phyloP scores from a whole-genome alignment of 345 rosid genomes.

The Eucalyptus brandiana region DNA sequence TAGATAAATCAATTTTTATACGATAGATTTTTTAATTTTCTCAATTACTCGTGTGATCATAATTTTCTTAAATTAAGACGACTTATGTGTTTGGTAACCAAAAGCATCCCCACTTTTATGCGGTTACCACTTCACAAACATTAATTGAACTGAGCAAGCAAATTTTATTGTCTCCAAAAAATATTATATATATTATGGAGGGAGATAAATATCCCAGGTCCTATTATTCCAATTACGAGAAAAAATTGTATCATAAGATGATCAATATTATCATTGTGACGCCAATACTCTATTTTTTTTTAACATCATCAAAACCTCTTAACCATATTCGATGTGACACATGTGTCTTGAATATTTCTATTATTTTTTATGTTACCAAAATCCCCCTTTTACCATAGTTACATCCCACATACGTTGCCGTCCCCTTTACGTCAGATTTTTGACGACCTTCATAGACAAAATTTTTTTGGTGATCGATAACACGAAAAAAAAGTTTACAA shows the following conservation, averaged over 20 bases:
- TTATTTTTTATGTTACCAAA: not conserved
- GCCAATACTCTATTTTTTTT: not conserved
- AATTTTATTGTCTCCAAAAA: not conserved
- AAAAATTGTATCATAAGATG: not conserved
- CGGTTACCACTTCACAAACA: not conserved
- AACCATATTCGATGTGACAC: rapidly evolving
- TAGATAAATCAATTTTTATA: not conserved
- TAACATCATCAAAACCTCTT: not conserved
- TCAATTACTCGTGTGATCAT: not conserved
- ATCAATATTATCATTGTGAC: not conserved
- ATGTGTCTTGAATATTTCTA: rapidly evolving
- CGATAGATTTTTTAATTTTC: not conserved
- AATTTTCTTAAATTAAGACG: not conserved
- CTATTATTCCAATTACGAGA: not conserved
- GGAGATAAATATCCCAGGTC: too few species aligned
- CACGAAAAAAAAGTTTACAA: too few species aligned
- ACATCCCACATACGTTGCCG: not conserved
- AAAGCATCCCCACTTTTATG: not conserved
- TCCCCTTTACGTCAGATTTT: not conserved
- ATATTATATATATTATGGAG: not conserved
- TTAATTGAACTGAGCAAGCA: not conserved
- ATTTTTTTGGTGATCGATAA: too few species aligned
- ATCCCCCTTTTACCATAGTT: not conserved
- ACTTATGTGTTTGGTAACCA: not conserved
- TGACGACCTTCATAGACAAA: not conserved